These are phyloP conservation scores for Aureobasidium musti DNA, from an alignment of 2,329 filamentous ascomycete genomes.

Conservation along the genomic window DNA sequence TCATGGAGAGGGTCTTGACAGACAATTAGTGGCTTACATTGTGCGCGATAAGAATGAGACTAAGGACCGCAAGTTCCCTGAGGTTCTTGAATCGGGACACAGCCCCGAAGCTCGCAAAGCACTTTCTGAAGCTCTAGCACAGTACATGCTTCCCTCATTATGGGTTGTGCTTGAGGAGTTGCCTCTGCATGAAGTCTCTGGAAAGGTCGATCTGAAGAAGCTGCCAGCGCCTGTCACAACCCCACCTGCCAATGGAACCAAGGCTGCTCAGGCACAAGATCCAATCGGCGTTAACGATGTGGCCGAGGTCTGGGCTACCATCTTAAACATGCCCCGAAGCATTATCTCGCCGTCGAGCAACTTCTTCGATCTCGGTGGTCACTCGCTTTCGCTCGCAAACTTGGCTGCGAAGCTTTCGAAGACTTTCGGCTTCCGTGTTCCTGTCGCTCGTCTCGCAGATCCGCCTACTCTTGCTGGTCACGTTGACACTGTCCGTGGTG, in stretches of 20 bases:
- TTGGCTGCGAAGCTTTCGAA: conserved; percentile 69
- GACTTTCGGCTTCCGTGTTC: conserved; percentile 71
- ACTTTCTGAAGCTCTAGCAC: conserved; percentile 67
- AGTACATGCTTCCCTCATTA: conserved; percentile 79
- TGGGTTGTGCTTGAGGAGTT: conserved; percentile 73
- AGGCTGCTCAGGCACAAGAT: conserved; percentile 62
- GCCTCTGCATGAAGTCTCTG: conserved; percentile 75
- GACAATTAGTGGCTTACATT: conserved; percentile 75
- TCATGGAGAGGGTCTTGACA: conserved; percentile 73
- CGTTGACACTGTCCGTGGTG: conserved; percentile 67
- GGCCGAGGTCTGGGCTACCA: conserved; percentile 70
- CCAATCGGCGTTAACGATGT: conserved; percentile 68
- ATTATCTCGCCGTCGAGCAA: conserved; percentile 69
- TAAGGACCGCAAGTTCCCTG: conserved; percentile 60
- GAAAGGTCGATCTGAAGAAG: conserved; percentile 72
- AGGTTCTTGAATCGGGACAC: conserved; percentile 70
- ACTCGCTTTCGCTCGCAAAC: conserved; percentile 75
- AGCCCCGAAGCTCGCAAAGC: conserved; percentile 68
- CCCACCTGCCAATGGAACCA: conserved; percentile 45
- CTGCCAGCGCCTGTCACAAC: conserved; percentile 64
- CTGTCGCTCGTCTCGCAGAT: conserved; percentile 69
- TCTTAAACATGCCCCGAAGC: conserved; percentile 64
- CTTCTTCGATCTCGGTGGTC: conserved; percentile 80
- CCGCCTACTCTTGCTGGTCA: conserved; percentile 72
- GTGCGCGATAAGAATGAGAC: conserved; percentile 65